Base-by-base conservation (phyloP, 768 basidiomycete species). In the Tremella fuciformis region DNA sequence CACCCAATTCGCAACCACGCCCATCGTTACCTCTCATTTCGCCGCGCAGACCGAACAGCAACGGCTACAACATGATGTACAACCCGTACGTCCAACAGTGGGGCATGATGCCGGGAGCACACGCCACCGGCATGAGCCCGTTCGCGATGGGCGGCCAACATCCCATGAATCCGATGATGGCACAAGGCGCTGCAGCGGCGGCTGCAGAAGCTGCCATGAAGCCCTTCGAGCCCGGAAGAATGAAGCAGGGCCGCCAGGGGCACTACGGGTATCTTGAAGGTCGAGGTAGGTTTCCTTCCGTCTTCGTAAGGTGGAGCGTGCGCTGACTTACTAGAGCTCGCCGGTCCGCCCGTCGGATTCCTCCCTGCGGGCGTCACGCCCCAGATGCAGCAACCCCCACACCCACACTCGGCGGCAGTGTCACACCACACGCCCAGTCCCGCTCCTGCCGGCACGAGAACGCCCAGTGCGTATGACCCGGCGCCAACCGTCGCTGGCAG, bases 191-290 rank as follows among this genome's bases (percentile, higher is more conserved):
- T 50, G 49, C 26, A 15, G 3, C 37, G 4, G 39, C 51, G 58
- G 47, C 25, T 16, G 3, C 37, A 9, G 60, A 53, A 13, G 57
- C 24, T 22, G 55, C 26, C 6, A 22, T 66, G 50, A 59, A 65
- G 53, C 42, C 65, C 9, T 74, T 60, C 52, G 72, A 74, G 24
- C 56, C 69, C 22, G 55, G 57, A 15, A 62, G 67, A 58, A 59
- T 65, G 57, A 74, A 74, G 58, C 55, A 58, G 29, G 69, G 72
- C 22, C 34, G 72, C 13, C 53, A 70, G 59, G 72, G 72, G 9
- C 69, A 74, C 47, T 74, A 74, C 48, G 72, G 72, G 3, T 74
- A 71, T 57, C 67, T 71, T 40, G 69, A 74, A 56, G 72, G 72
- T 24, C 44, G 72, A 60, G 72, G 72, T 71, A 52, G 63, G 71